Evolutionary conservation across 2,329 filamentous ascomycete species (phyloP).

Genomic region (Ustulina deusta): DNA sequence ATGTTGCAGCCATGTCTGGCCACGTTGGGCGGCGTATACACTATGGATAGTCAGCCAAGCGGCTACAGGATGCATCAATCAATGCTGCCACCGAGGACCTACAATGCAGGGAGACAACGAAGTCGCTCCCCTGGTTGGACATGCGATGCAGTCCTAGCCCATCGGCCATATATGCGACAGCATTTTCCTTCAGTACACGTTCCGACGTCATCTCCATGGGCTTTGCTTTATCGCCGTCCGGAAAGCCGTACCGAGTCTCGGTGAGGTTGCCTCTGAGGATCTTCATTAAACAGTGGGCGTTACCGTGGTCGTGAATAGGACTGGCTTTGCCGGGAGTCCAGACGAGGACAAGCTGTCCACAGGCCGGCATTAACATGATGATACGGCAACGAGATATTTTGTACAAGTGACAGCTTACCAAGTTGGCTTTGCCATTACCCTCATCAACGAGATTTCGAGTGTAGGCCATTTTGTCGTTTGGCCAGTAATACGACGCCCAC

Average conservation of each 20-base stretch:
- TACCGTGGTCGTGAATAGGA: slow-evolving; percentile 88
- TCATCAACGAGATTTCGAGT: slow-evolving; percentile 91
- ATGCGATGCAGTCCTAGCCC: slow-evolving; percentile 88
- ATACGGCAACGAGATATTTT: not conserved
- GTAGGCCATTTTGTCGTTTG: slow-evolving; percentile 77
- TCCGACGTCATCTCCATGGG: slow-evolving; percentile 75
- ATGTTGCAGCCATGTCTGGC: slow-evolving; percentile 84
- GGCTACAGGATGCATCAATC: slow-evolving; percentile 24
- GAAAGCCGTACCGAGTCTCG: slow-evolving; percentile 85
- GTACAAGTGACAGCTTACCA: slow-evolving; percentile 53
- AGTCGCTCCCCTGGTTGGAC: slow-evolving; percentile 78
- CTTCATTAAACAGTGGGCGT: slow-evolving; percentile 94
- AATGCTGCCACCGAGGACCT: slow-evolving; percentile 49
- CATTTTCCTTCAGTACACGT: slow-evolving; percentile 74
- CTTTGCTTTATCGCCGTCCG: slow-evolving; percentile 62
- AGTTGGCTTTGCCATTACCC: slow-evolving; percentile 76
- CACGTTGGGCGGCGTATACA: slow-evolving; percentile 91
- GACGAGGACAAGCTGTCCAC: slow-evolving; percentile 79
- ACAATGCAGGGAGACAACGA: slow-evolving; percentile 86
- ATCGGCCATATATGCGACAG: slow-evolving; percentile 92
- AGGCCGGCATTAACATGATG: slow-evolving; percentile 40
- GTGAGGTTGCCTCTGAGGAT: slow-evolving; percentile 81
- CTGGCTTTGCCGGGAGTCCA: slow-evolving; percentile 88
- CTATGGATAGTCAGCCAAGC: slow-evolving; percentile 53
- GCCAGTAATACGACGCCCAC: slow-evolving; percentile 81